These are phyloP conservation scores for Exserohilum rostratum DNA, from an alignment of 2,329 filamentous ascomycete species.

Conservation along the genomic window DNA sequence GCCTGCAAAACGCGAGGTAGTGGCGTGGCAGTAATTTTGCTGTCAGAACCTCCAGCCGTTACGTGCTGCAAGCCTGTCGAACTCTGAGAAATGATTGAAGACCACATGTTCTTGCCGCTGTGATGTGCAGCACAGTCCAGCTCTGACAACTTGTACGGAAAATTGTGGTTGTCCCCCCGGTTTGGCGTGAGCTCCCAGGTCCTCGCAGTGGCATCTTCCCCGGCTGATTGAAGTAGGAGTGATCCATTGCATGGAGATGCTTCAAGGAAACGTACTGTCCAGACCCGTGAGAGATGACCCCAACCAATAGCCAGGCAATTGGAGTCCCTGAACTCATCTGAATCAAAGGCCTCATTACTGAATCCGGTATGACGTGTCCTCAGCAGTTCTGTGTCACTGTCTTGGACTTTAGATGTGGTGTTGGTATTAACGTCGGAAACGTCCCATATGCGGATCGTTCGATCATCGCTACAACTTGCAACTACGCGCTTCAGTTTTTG, in stretches of 20 bases:
- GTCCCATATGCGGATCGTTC: slow-evolving; percentile 88
- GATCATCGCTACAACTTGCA: slow-evolving; percentile 92
- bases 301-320: slow-evolving; percentile 71
- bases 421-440: slow-evolving; percentile 60
- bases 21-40: slow-evolving; percentile 56
- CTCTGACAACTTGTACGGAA: slow-evolving; percentile 55
- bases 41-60: slow-evolving; percentile 76
- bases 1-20: slow-evolving; percentile 9
- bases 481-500: slow-evolving; percentile 66
- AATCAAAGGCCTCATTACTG: slow-evolving; percentile 41
- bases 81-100: slow-evolving; percentile 43
- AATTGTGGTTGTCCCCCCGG: not conserved
- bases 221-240: slow-evolving; percentile 70
- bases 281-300: slow-evolving; percentile 89
- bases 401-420: slow-evolving; percentile 23
- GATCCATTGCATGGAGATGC: slow-evolving; percentile 45
- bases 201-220: slow-evolving; percentile 81
- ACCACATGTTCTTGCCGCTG: slow-evolving; percentile 90
- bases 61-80: slow-evolving; percentile 18
- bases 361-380: slow-evolving; percentile 54
- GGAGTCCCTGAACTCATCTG: slow-evolving; percentile 22
- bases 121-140: slow-evolving; percentile 68
- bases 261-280: slow-evolving; percentile 75
- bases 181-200: slow-evolving; percentile 62
- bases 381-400: slow-evolving; percentile 28